Conservation (phyloP, 805 yeast genomes). For the Sugiyamaella chiloensis region DNA sequence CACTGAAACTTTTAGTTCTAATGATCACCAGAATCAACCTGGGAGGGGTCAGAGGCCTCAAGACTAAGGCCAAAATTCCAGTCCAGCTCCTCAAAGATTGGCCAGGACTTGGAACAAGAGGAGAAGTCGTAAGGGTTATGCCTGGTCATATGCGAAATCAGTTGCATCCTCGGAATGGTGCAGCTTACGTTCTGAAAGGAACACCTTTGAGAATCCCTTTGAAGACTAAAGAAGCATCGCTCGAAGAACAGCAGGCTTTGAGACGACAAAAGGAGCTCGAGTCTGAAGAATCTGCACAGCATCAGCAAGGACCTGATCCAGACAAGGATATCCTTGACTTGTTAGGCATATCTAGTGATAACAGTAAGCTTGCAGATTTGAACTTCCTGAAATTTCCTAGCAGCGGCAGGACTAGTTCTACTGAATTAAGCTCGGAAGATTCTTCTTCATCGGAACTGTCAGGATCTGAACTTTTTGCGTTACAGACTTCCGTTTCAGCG, state of each 20-base stretch:
- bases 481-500: conserved; percentile 14
- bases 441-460: not conserved
- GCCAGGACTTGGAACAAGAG: conserved; percentile 60
- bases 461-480: conserved; percentile 5
- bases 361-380: not conserved
- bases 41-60: conserved; percentile 4
- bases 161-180: conserved; percentile 69
- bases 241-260: not conserved
- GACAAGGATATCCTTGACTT: conserved; percentile 4
- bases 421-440: not conserved
- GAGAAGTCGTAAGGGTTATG: conserved; percentile 70
- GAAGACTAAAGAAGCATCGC: conserved; percentile 7
- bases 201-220: conserved; percentile 29
- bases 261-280: not conserved
- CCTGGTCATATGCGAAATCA: conserved; percentile 82
- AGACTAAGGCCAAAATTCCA: conserved; percentile 35
- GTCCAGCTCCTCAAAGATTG: conserved; percentile 75
- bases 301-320: not conserved
- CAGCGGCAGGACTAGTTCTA: not conserved
- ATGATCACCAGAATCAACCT: conserved; percentile 1
- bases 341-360: not conserved
- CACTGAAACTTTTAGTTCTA: conserved; percentile 5
- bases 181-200: conserved; percentile 55
- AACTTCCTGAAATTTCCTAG: conserved; percentile 10
- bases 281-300: not conserved